A percentile compares a stretch with the other conserved stretches of the same genome.
Conservation (phyloP, 2,329 filamentous ascomycete species). For the Proliferodiscus dingleyae region DNA sequence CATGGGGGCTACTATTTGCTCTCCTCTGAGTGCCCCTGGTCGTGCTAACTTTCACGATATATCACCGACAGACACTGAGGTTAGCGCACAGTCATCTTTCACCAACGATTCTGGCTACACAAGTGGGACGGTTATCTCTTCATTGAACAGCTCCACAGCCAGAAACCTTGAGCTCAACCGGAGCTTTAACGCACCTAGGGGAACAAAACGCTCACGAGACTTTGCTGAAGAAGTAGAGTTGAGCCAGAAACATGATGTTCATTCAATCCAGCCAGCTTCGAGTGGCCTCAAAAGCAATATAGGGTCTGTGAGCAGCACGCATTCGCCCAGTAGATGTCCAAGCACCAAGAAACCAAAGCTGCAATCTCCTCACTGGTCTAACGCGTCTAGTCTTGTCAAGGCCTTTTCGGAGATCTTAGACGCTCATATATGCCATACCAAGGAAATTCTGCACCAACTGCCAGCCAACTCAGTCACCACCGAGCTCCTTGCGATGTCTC, state of each 20-base stretch:
- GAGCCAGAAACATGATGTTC: neutral
- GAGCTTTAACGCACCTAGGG: constrained; percentile 10
- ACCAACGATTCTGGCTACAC: constrained; percentile 24
- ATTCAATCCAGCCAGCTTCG: constrained; percentile 1
- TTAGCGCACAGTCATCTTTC: constrained; percentile 19
- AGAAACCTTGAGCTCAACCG: constrained; percentile 11
- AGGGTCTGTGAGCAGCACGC: constrained; percentile 5
- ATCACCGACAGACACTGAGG: constrained; percentile 16
- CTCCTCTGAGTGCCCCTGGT: constrained; percentile 7
- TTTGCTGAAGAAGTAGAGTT: constrained; percentile 6
- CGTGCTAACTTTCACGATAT: constrained; percentile 7
- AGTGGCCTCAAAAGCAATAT: neutral
- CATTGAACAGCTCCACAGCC: constrained; percentile 5
- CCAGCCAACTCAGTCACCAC: constrained; percentile 14
- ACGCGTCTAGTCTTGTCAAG: constrained; percentile 16
- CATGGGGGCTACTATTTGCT: constrained; percentile 9
- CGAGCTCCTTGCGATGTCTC: constrained; percentile 22
- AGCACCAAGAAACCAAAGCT: constrained; percentile 14
- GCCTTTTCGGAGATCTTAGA: constrained; percentile 23
- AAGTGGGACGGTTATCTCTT: constrained; percentile 17
- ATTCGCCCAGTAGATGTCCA: constrained; percentile 17
- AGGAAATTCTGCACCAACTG: constrained; percentile 15
- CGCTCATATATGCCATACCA: constrained; percentile 22
- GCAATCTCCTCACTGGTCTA: constrained; percentile 18
- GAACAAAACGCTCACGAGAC: constrained; percentile 14